A percentile compares a stretch with the other conserved stretches of the same genome.
phyloP scores from a whole-genome alignment of 2,329 filamentous ascomycete species.

The Verticillium dahliae region DNA sequence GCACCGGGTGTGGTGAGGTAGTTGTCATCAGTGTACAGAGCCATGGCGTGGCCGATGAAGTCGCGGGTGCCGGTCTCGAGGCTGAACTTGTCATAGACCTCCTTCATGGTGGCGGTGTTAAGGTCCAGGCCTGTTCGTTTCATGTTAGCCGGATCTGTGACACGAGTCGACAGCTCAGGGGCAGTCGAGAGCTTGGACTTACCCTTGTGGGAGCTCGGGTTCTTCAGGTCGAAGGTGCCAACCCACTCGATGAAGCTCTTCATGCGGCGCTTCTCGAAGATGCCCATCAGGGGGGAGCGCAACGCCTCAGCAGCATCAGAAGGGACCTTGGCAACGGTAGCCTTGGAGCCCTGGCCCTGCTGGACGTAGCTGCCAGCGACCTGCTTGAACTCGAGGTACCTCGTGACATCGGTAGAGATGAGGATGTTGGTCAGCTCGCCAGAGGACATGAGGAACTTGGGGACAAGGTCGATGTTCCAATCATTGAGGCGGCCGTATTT shows the following conservation, averaged over 20 bases:
- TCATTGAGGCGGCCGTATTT: slow-evolving; percentile 94
- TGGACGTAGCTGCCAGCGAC: slow-evolving; percentile 96
- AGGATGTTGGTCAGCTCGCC: slow-evolving; percentile 98
- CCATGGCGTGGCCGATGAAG: slow-evolving; percentile 98
- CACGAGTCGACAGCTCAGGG: neutral
- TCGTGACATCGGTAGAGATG: slow-evolving; percentile 86
- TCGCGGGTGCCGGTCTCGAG: slow-evolving; percentile 85
- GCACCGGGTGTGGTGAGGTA: slow-evolving; percentile 70
- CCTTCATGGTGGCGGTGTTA: slow-evolving; percentile 79
- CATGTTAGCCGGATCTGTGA: neutral
- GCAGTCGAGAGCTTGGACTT: slow-evolving; percentile 17
- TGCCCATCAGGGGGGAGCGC: slow-evolving; percentile 87
- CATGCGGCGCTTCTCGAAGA: slow-evolving; percentile 96
- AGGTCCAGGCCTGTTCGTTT: slow-evolving; percentile 67
- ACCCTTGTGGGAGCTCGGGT: slow-evolving; percentile 88
- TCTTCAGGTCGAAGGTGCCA: slow-evolving; percentile 74
- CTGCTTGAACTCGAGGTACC: slow-evolving; percentile 88
- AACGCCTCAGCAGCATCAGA: slow-evolving; percentile 88
- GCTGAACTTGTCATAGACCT: slow-evolving; percentile 97
- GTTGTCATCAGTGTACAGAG: slow-evolving; percentile 82
- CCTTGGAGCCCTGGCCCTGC: slow-evolving; percentile 74
- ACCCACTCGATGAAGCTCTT: slow-evolving; percentile 97
- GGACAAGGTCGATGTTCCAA: slow-evolving; percentile 99
- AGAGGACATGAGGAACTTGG: slow-evolving; percentile 97
- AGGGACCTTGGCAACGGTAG: slow-evolving; percentile 93